These are phyloP conservation scores for Boletus sp. DNA, from an alignment of 768 basidiomycete genomes.

Conservation along the genomic window DNA sequence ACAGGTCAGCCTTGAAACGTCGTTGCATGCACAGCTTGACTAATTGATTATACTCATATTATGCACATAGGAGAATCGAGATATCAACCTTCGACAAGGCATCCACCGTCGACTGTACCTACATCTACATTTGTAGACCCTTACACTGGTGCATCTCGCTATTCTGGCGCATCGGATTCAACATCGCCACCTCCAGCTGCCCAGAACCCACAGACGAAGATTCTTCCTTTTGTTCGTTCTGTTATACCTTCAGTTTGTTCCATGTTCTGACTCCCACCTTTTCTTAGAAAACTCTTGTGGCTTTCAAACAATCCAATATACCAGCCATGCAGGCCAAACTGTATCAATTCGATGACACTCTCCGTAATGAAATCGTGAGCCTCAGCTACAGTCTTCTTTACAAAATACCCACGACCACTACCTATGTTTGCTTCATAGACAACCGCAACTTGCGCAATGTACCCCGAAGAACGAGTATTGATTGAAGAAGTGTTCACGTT, in stretches of 20 bases:
- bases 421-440: constrained; percentile 42
- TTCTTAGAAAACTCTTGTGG: constrained; percentile 56
- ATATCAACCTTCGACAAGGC: constrained; percentile 47
- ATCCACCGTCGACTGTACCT: constrained; percentile 30
- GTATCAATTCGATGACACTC: constrained; percentile 66
- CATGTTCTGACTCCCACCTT: neutral
- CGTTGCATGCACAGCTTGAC: neutral
- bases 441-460: constrained; percentile 68
- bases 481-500: constrained; percentile 65
- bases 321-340: constrained; percentile 78
- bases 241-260: neutral
- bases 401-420: neutral
- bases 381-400: neutral
- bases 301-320: constrained; percentile 86
- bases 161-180: constrained; percentile 43
- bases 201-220: constrained; percentile 33
- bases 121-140: constrained; percentile 57
- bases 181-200: constrained; percentile 32
- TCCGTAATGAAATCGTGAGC: constrained; percentile 69
- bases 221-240: constrained; percentile 52
- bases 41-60: neutral
- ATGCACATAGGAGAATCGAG: constrained; percentile 55
- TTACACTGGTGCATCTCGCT: constrained; percentile 70
- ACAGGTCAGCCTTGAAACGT: constrained; percentile 55
- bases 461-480: constrained; percentile 55